phyloP scores from a whole-genome alignment of 768 basidiomycete species.

The Dendrothele bispora region DNA sequence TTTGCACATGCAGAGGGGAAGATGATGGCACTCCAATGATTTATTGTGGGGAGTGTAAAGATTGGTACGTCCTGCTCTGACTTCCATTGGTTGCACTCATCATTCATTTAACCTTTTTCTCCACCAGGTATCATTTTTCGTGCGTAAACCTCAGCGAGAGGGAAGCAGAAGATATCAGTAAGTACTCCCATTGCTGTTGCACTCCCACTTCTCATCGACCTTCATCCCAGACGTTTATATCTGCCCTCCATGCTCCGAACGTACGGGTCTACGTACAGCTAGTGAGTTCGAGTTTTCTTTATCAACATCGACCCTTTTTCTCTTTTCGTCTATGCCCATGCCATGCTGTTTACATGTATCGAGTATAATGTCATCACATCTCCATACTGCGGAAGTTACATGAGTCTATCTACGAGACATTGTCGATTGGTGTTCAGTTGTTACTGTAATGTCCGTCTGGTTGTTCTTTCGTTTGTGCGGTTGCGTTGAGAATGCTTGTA shows the following conservation, averaged over 20 bases:
- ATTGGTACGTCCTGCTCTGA: slow-evolving; percentile 54
- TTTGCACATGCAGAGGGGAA: slow-evolving; percentile 65
- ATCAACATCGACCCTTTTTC: slow-evolving; percentile 12
- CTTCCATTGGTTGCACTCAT: slow-evolving; percentile 5
- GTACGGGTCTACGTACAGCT: slow-evolving; percentile 64
- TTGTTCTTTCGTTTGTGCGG: background rate
- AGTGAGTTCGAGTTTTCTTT: slow-evolving; percentile 61
- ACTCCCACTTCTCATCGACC: slow-evolving; percentile 9
- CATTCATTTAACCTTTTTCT: slow-evolving; percentile 5
- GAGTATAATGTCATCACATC: no score
- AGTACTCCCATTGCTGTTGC: slow-evolving; percentile 31
- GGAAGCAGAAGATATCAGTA: slow-evolving; percentile 78
- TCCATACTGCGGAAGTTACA: no score
- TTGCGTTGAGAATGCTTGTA: no score
- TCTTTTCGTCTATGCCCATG: background rate
- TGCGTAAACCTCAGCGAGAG: slow-evolving; percentile 65
- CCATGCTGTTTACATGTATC: no score
- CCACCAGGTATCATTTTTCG: slow-evolving; percentile 84
- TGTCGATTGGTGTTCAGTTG: background rate
- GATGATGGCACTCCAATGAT: slow-evolving; percentile 87
- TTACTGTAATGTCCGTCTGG: background rate
- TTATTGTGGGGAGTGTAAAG: slow-evolving; percentile 64
- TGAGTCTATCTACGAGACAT: no score
- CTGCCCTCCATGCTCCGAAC: slow-evolving; percentile 54
- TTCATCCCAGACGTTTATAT: slow-evolving; percentile 54